Evolutionary conservation across 2,329 filamentous ascomycete genomes (phyloP), one percentile per base, ranked within the genome.

Genomic region (Fusarium coffeatum): DNA sequence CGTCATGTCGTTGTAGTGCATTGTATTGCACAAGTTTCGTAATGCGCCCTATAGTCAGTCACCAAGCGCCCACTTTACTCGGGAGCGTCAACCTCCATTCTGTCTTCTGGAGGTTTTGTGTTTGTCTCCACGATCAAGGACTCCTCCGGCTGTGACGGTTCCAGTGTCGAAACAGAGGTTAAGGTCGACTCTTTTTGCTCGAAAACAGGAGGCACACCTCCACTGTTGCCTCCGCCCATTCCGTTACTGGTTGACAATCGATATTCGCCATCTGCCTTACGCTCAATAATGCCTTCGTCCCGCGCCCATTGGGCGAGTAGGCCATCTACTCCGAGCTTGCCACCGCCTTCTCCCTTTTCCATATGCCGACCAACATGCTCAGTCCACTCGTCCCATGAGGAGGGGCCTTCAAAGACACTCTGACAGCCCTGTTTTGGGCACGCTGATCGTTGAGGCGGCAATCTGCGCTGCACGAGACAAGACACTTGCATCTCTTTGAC

Each of bases 331-430:
- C 85, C 87, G 20, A 91, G 81, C 25, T 82, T 78, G 25, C 82
- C 80, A 6, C 86, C 80, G 4, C 86, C 88, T 66, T 91, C 88
- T 9, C 88, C 87, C 69, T 90, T 90, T 79, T 98, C 94, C 84
- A 97, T 91, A 78, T 98, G 95, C 48, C 91, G 86, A 2, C 94
- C 94, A 1, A 98, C 91, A 78, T 98, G 95, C 78, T 98, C 95
- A 64, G 96, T 96, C 82, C 94, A 92, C 72, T 93, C 90, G 60
- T 97, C 93, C 95, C 95, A 98, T 11, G 91, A 92, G 4, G 86
- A 87, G 2, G 85, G 82, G 0, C 93, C 94, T 59, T 89, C 85
- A 74, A 97, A 98, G 0, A 85, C 80, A 51, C 86, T 86, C 13
- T 86, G 82, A 76, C 95, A 98, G 72, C 93, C 93, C 1, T 85